Evolutionary conservation across 2,329 filamentous ascomycete genomes (phyloP).

Genomic region (Monilinia vaccinii-corymbosi): DNA sequence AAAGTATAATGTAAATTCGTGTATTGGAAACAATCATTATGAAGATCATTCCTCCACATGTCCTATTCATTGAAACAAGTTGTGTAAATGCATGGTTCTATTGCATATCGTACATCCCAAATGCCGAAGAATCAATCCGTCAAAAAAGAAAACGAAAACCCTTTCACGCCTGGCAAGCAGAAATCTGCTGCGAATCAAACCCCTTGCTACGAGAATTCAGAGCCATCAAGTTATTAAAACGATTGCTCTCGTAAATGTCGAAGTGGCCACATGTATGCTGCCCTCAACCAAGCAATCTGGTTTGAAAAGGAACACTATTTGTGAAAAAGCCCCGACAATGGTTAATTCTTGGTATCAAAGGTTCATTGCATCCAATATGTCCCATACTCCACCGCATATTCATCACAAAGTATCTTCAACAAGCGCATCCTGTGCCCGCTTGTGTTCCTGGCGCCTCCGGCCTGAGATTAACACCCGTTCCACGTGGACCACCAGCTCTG

Average conservation of each 20-base stretch:
- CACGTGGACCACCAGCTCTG: slow-evolving; percentile 44
- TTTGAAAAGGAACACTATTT: slow-evolving; percentile 17
- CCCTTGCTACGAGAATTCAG: slow-evolving; percentile 23
- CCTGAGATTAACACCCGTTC: slow-evolving; percentile 54
- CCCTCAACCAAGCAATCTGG: slow-evolving; percentile 17
- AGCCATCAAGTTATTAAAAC: slow-evolving; percentile 30
- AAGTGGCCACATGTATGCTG: slow-evolving; percentile 18
- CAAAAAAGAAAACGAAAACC: slow-evolving; percentile 15
- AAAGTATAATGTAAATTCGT: neutral
- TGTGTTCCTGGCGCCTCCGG: slow-evolving; percentile 46
- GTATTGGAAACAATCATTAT: neutral
- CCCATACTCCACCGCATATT: slow-evolving; percentile 15
- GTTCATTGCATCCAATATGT: slow-evolving; percentile 14
- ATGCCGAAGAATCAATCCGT: slow-evolving; percentile 28
- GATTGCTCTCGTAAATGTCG: slow-evolving; percentile 23
- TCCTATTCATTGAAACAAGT: slow-evolving; percentile 3
- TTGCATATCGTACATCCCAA: slow-evolving; percentile 31
- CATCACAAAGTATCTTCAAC: slow-evolving; percentile 35
- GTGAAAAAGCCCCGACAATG: slow-evolving; percentile 14
- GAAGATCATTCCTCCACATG: neutral
- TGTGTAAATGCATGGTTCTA: slow-evolving; percentile 24
- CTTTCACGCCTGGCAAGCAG: slow-evolving; percentile 27
- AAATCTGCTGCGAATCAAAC: slow-evolving; percentile 21
- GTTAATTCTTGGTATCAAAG: slow-evolving; percentile 14
- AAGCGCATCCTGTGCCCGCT: slow-evolving; percentile 52